Percentiles rank a stretch among this genome's conserved stretches.
Conservation (phyloP, 371 early-diverging fungal genomes). For the Funneliformis caledonium region DNA sequence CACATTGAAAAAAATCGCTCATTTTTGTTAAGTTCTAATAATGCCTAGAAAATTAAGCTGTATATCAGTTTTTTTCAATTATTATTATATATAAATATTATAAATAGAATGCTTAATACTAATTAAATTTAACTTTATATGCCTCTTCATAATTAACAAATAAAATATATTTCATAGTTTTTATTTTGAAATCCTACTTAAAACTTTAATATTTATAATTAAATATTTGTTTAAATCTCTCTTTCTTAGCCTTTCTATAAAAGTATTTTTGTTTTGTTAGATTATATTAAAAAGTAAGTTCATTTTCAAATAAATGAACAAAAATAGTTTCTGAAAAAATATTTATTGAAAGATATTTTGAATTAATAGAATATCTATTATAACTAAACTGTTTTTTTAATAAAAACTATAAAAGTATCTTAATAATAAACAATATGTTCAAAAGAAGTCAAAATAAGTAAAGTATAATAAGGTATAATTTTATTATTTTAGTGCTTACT, state of each 20-base stretch:
- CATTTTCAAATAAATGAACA: slow-evolving; percentile 12
- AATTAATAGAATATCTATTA: not conserved
- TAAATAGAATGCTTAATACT: not conserved
- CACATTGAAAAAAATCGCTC: not conserved
- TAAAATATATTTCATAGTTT: not conserved
- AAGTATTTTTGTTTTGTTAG: not conserved
- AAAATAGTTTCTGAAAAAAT: not conserved
- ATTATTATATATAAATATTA: no score
- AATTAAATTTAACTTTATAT: slow-evolving; percentile 11
- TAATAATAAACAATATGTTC: not conserved
- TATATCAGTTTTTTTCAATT: no score
- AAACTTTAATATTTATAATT: not conserved
- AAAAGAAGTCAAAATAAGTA: not conserved
- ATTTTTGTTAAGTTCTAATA: not conserved
- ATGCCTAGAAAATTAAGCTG: no score
- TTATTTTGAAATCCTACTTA: not conserved
- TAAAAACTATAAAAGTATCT: not conserved
- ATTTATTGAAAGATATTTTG: not conserved
- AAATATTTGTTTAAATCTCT: slow-evolving; percentile 6
- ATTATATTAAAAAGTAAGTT: slow-evolving; percentile 1
- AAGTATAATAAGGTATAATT: not conserved
- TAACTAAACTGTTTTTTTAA: not conserved
- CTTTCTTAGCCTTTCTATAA: not conserved
- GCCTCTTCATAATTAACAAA: not conserved
- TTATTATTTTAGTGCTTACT: slow-evolving; percentile 1